phyloP scores from a whole-genome alignment of 495 filamentous ascomycete genomes.

The Tetracladium marchalianum region DNA sequence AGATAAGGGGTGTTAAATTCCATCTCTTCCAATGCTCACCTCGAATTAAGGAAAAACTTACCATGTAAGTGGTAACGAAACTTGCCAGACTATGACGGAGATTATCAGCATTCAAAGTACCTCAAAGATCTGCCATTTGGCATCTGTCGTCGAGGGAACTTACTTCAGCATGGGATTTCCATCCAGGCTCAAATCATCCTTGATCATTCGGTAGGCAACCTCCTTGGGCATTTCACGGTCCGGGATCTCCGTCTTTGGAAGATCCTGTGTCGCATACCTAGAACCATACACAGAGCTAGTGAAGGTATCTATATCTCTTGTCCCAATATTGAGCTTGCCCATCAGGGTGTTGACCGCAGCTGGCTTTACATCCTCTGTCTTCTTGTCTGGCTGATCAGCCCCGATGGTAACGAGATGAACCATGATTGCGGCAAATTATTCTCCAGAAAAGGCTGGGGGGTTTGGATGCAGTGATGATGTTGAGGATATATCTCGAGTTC shows the following conservation, averaged over 20 bases:
- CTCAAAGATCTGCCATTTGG: conserved; percentile 7
- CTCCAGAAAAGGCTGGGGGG: neutral
- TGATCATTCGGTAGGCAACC: conserved; percentile 91
- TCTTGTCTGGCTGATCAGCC: no score
- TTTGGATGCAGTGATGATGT: no score
- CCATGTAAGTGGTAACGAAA: conserved; percentile 86
- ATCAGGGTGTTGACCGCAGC: conserved; percentile 28
- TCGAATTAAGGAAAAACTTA: conserved; percentile 22
- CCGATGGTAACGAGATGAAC: conserved; percentile 54
- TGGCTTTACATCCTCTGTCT: conserved; percentile 34
- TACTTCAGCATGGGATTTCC: conserved; percentile 85
- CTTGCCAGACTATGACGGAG: conserved; percentile 46
- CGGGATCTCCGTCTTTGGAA: conserved; percentile 81
- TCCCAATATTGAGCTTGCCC: conserved; percentile 33
- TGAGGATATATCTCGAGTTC: no score
- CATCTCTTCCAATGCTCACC: neutral
- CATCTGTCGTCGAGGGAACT: conserved; percentile 19
- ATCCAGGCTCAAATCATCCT: conserved; percentile 82
- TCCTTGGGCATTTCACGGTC: conserved; percentile 80
- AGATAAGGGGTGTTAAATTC: neutral
- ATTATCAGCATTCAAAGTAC: conserved; percentile 10
- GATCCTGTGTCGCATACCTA: conserved; percentile 63
- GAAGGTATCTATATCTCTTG: conserved; percentile 42
- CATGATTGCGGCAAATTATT: conserved; percentile 38
- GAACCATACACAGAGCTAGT: conserved; percentile 78